Percentiles rank a stretch among this genome's conserved stretches.
phyloP scores from a whole-genome alignment of 2,329 filamentous ascomycete genomes.

The Paradendryphiella salina region DNA sequence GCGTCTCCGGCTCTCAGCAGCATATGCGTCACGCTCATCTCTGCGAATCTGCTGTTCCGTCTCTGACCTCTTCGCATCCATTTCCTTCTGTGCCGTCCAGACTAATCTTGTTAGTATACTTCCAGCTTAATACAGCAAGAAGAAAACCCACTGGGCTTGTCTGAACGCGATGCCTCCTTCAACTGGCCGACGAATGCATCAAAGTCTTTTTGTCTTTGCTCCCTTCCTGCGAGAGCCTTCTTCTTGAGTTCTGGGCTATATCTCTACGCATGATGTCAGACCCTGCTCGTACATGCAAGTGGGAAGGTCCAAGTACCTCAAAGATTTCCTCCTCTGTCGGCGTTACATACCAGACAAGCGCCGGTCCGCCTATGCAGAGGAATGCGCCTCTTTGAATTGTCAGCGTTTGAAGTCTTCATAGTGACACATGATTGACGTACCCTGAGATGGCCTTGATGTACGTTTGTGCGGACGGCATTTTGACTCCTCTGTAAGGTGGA shows the following conservation, averaged over 20 bases:
- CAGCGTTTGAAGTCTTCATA: slow-evolving; percentile 17
- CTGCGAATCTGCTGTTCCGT: slow-evolving; percentile 32
- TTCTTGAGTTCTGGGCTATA: slow-evolving; percentile 96
- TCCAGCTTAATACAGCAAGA: neutral
- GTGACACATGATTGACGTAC: slow-evolving; percentile 25
- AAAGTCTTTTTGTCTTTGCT: slow-evolving; percentile 79
- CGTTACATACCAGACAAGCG: slow-evolving; percentile 75
- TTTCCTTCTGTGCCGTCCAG: slow-evolving; percentile 44
- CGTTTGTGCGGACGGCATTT: slow-evolving; percentile 35
- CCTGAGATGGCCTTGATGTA: slow-evolving; percentile 43
- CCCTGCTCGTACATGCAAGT: slow-evolving; percentile 14
- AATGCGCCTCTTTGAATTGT: slow-evolving; percentile 62
- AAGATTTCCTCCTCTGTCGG: slow-evolving; percentile 93
- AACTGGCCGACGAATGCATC: slow-evolving; percentile 82
- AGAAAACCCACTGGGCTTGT: slow-evolving; percentile 75
- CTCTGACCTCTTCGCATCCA: slow-evolving; percentile 36
- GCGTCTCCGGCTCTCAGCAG: slow-evolving; percentile 39
- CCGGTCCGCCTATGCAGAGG: slow-evolving; percentile 81
- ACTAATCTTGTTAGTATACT: slow-evolving; percentile 31
- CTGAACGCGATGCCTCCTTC: slow-evolving; percentile 87
- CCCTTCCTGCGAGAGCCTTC: slow-evolving; percentile 76
- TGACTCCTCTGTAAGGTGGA: slow-evolving; percentile 5
- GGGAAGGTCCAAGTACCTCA: slow-evolving; percentile 51
- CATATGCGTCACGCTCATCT: slow-evolving; percentile 38
- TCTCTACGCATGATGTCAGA: slow-evolving; percentile 51